A percentile compares a stretch with the other conserved stretches of the same genome.
Conservation (phyloP, 2,329 filamentous ascomycete genomes). For the Diplodia corticola region DNA sequence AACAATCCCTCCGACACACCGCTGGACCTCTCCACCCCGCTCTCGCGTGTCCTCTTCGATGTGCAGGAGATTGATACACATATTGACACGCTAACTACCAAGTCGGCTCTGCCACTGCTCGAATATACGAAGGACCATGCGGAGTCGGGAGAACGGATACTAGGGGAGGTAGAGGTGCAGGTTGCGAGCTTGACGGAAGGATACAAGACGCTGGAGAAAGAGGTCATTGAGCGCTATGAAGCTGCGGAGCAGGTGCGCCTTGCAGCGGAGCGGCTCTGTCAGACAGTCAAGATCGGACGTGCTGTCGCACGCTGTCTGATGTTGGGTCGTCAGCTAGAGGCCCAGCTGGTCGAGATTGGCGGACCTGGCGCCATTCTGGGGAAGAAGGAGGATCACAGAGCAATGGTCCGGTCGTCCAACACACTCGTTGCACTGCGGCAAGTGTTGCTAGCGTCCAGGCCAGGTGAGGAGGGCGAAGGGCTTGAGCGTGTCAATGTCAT, state of each 20-base stretch:
- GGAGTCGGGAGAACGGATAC: constrained; percentile 68
- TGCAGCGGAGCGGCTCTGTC: constrained; percentile 76
- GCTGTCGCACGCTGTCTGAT: constrained; percentile 77
- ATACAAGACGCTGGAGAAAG: constrained; percentile 80
- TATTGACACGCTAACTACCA: constrained; percentile 85
- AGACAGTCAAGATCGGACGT: constrained; percentile 74
- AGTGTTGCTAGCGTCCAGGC: constrained; percentile 65
- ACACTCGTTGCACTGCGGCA: constrained; percentile 76
- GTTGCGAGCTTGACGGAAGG: constrained; percentile 78
- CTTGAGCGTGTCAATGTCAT: constrained; percentile 74
- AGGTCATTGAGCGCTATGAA: constrained; percentile 83
- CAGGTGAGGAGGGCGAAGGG: constrained; percentile 73
- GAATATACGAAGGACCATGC: constrained; percentile 74
- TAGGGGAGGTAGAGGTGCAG: constrained; percentile 76
- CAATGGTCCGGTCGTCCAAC: constrained; percentile 78
- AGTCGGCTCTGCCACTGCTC: constrained; percentile 78
- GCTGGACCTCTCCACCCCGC: constrained; percentile 88
- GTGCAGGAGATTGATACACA: constrained; percentile 96
- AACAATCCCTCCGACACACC: constrained; percentile 90
- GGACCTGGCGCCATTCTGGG: constrained; percentile 43
- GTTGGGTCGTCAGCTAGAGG: constrained; percentile 81
- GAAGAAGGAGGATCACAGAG: constrained; percentile 70
- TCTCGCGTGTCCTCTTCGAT: constrained; percentile 93
- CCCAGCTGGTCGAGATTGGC: constrained; percentile 73
- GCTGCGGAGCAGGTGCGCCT: constrained; percentile 79